Percentiles rank a stretch among this genome's conserved stretches.
Evolutionary conservation across 129 eudicot genomes (phyloP).

Genomic region (Calendula officinalis): DNA sequence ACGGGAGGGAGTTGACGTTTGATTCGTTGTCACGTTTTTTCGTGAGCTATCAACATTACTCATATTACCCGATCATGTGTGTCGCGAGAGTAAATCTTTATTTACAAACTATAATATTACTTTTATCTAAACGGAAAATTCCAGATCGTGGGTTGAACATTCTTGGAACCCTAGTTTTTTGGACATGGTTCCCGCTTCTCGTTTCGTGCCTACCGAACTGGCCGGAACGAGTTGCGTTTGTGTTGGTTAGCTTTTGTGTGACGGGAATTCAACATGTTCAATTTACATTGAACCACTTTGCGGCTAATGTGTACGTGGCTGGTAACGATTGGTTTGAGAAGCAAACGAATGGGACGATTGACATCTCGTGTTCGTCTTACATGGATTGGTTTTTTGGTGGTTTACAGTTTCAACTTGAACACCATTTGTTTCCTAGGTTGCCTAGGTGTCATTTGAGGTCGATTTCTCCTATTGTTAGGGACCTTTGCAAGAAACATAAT

Average conservation of each 20-base stretch:
- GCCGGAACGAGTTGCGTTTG: slow-evolving; percentile 40
- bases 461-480: slow-evolving; percentile 34
- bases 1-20: slow-evolving; percentile 33
- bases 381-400: slow-evolving; percentile 50
- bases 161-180: slow-evolving; percentile 31
- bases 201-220: slow-evolving; percentile 35
- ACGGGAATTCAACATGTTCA: slow-evolving; percentile 41
- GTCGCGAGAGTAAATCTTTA: slow-evolving; percentile 41
- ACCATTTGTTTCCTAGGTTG: slow-evolving; percentile 44
- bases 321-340: slow-evolving; percentile 45
- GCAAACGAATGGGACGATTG: slow-evolving; percentile 37
- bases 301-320: slow-evolving; percentile 34
- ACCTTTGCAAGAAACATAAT: slow-evolving; percentile 40
- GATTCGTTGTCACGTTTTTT: slow-evolving; percentile 29
- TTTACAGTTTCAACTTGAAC: slow-evolving; percentile 40
- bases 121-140: slow-evolving; percentile 24
- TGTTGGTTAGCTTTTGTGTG: slow-evolving; percentile 37
- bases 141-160: slow-evolving; percentile 34
- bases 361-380: slow-evolving; percentile 35
- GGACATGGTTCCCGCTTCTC: slow-evolving; percentile 44
- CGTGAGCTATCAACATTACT: slow-evolving; percentile 38
- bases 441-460: slow-evolving; percentile 38
- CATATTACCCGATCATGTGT: slow-evolving; percentile 46
- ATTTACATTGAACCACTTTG: slow-evolving; percentile 42
- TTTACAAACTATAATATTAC: slow-evolving; percentile 28